These are phyloP conservation scores for Paracoccidioides brasiliensis DNA, from an alignment of 2,329 filamentous ascomycete species.

Conservation along the genomic window DNA sequence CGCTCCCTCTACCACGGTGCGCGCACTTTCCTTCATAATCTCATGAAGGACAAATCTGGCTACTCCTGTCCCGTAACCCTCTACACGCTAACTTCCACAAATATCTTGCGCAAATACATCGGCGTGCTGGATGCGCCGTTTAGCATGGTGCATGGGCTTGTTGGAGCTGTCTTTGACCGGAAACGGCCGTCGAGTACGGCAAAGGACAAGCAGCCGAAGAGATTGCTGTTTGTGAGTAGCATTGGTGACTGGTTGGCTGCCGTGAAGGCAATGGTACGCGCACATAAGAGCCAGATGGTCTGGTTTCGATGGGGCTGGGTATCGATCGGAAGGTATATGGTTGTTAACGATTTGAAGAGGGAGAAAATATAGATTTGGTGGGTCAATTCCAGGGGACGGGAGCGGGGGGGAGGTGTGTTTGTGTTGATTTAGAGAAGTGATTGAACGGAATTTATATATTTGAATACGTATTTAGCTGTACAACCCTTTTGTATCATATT, in stretches of 20 bases:
- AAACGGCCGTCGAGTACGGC: constrained; percentile 1
- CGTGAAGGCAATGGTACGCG: constrained; percentile 75
- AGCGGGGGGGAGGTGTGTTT: background rate
- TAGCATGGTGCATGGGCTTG: constrained; percentile 49
- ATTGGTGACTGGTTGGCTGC: constrained; percentile 52
- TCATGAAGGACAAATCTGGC: constrained; percentile 51
- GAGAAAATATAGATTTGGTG: constrained; percentile 17
- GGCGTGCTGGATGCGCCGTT: constrained; percentile 62
- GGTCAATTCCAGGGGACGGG: background rate
- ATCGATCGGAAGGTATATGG: constrained; percentile 80
- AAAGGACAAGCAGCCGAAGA: constrained; percentile 7
- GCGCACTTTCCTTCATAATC: constrained; percentile 52
- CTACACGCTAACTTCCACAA: constrained; percentile 68
- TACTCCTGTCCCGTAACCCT: constrained; percentile 64
- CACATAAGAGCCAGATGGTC: constrained; percentile 90
- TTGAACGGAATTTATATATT: background rate
- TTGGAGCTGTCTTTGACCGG: constrained; percentile 20
- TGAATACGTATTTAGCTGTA: background rate
- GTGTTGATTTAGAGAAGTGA: background rate
- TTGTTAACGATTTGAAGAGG: constrained; percentile 70
- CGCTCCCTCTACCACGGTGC: constrained; percentile 77
- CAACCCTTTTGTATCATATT: background rate
- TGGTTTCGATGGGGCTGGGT: constrained; percentile 99
- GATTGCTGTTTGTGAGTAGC: constrained; percentile 57
- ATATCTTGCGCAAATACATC: constrained; percentile 66